Evolutionary conservation across 2,329 filamentous ascomycete genomes (phyloP).

Genomic region (Chaetomiaceae sp.): DNA sequence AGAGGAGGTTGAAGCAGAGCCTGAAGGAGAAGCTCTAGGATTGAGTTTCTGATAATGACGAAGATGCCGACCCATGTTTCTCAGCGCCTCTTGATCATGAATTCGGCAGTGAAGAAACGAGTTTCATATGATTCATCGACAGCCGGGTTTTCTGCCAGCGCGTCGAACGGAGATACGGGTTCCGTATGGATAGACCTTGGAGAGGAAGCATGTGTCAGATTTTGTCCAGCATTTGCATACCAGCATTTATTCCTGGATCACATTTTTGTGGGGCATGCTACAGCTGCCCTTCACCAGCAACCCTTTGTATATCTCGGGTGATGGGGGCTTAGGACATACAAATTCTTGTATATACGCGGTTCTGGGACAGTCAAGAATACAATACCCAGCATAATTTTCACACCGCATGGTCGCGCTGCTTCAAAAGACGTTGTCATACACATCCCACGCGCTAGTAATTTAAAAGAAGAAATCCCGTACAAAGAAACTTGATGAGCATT

Average conservation of each 20-base stretch:
- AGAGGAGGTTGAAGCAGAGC: constrained; percentile 77
- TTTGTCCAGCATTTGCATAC: not conserved
- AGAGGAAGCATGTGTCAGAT: not conserved
- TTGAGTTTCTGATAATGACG: constrained; percentile 10
- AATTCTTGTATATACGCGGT: not conserved
- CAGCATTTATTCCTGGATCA: not conserved
- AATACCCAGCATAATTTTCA: not conserved
- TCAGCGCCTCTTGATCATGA: not conserved
- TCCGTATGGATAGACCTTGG: not conserved
- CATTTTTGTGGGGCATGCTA: not conserved
- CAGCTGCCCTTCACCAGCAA: not conserved
- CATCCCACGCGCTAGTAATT: too few relatives aligned
- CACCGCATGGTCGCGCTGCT: not conserved
- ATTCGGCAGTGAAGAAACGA: not conserved
- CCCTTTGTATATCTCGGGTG: not conserved
- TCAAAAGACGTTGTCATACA: not conserved
- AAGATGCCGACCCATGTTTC: not conserved
- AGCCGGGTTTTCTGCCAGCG: not conserved
- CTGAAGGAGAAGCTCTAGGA: constrained; percentile 71
- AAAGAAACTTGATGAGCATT: not conserved
- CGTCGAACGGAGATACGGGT: not conserved
- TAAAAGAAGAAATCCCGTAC: too few relatives aligned
- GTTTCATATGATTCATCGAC: not conserved
- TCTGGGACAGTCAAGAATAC: not conserved
- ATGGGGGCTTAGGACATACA: not conserved